Conservation (phyloP, 2,329 filamentous ascomycete genomes). For the Monilinia fructigena region DNA sequence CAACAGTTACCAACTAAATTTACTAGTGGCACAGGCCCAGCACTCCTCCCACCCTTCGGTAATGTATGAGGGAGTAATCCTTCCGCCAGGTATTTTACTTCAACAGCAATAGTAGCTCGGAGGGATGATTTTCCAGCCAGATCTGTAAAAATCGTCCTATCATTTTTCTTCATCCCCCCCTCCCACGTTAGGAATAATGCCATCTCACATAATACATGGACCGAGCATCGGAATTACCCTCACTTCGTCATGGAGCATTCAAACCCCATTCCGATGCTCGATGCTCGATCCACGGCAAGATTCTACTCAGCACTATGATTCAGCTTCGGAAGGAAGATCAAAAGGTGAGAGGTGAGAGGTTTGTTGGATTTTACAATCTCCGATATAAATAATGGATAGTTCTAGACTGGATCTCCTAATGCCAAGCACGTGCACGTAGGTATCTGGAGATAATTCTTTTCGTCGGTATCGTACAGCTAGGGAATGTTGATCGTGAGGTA, state of each 20-base stretch:
- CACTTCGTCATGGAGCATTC: not conserved
- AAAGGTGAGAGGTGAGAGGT: no score
- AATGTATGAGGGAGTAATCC: slow-evolving; percentile 2
- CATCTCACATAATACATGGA: slow-evolving; percentile 1
- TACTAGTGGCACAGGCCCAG: not conserved
- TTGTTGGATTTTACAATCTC: no score
- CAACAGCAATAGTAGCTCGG: not conserved
- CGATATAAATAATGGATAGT: no score
- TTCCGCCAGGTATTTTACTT: slow-evolving; percentile 13
- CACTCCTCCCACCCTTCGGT: slow-evolving; percentile 2
- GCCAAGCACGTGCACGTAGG: no score
- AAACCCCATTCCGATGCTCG: not conserved
- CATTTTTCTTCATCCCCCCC: not conserved
- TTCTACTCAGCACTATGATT: no score
- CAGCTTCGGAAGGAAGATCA: no score
- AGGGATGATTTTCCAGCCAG: not conserved
- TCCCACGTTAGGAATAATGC: not conserved
- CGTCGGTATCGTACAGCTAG: no score
- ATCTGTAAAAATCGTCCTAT: not conserved
- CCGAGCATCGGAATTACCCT: not conserved
- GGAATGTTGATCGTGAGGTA: no score
- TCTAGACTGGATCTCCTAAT: no score
- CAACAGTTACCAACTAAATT: slow-evolving; percentile 1
- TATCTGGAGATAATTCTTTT: no score
- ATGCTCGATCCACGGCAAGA: not conserved